These are phyloP conservation scores for Geoglossum glabrum DNA, from an alignment of 495 filamentous ascomycete species.

Conservation along the genomic window DNA sequence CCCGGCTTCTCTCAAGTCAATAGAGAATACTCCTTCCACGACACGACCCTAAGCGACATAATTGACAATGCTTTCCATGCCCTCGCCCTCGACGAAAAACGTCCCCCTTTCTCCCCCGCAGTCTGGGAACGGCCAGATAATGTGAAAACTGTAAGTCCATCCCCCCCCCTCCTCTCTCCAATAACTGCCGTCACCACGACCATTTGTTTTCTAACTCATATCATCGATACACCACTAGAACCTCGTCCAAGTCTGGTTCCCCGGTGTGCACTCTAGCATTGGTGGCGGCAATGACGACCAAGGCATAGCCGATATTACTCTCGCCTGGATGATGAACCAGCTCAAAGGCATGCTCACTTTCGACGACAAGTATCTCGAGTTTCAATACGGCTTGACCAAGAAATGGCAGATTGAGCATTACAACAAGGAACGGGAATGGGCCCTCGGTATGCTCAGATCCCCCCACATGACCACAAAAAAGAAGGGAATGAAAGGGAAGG, in stretches of 20 bases:
- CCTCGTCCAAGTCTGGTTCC: conserved; percentile 32
- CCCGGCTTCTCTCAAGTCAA: neutral
- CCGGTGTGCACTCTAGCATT: conserved; percentile 30
- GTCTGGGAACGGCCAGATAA: conserved; percentile 21
- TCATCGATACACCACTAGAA: neutral
- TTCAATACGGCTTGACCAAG: neutral
- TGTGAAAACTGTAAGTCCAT: neutral
- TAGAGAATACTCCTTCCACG: conserved; percentile 1
- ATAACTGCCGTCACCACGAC: too few relatives aligned
- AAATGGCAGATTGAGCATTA: neutral
- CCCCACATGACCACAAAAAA: neutral
- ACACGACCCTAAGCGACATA: neutral
- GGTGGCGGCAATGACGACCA: conserved; percentile 23
- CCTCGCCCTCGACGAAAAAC: conserved; percentile 34
- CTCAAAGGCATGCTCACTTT: neutral
- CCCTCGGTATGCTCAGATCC: neutral
- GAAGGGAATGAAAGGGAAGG: too few relatives aligned
- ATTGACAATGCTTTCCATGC: conserved; percentile 36
- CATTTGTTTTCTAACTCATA: neutral
- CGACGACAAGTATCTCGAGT: neutral
- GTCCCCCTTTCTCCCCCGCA: conserved; percentile 30
- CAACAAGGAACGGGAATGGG: neutral
- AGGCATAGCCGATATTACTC: neutral
- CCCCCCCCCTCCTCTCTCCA: too few relatives aligned
- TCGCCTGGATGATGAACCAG: conserved; percentile 5